These are phyloP conservation scores for Rubroboletus pulcherrimus DNA, from an alignment of 768 basidiomycete species.

Conservation along the genomic window DNA sequence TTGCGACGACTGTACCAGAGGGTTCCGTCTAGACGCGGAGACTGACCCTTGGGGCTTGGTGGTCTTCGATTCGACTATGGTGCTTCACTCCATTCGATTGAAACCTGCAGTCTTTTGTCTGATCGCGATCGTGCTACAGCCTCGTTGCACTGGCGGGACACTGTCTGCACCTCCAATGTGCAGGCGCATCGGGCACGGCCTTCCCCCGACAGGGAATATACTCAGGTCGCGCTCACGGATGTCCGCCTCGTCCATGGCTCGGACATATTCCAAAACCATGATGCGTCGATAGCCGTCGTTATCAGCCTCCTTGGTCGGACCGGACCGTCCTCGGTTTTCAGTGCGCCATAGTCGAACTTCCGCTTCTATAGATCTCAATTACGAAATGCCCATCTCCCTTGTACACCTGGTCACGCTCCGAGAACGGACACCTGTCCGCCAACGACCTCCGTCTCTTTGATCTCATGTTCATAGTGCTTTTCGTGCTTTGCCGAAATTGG, in stretches of 20 bases:
- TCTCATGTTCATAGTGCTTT: neutral
- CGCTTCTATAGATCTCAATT: neutral
- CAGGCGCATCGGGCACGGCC: too few relatives aligned
- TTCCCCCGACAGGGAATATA: neutral
- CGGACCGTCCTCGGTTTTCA: neutral
- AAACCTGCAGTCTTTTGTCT: neutral
- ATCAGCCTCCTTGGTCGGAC: neutral
- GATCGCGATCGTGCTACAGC: neutral
- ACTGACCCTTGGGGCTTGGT: neutral
- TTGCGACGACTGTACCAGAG: neutral
- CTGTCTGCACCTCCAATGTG: neutral
- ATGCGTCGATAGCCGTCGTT: neutral
- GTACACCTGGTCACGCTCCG: neutral
- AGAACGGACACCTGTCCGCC: neutral
- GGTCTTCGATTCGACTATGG: neutral
- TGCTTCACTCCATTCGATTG: neutral
- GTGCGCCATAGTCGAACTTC: neutral
- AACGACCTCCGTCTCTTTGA: neutral
- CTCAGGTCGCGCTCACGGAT: neutral
- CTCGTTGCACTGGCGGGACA: neutral
- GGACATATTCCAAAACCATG: neutral
- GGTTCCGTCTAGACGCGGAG: neutral
- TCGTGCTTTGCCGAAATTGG: too few relatives aligned
- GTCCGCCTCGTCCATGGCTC: neutral
- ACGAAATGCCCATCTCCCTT: neutral